Base-by-base conservation (phyloP, 768 basidiomycete genomes). In the Pleurotus citrinopileatus region DNA sequence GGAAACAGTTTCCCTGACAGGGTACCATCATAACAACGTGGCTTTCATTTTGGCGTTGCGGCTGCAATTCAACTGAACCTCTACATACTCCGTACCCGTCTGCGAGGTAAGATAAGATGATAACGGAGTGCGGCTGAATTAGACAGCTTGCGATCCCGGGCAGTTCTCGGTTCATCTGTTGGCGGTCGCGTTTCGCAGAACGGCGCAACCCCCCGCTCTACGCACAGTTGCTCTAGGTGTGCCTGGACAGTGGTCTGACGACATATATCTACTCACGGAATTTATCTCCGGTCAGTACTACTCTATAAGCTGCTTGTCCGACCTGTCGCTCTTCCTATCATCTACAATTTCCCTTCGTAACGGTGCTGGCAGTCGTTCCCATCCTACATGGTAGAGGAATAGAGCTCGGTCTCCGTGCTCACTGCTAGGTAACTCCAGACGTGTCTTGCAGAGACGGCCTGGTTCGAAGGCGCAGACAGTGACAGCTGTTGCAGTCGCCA, bases 191-290 rank as follows among this genome's bases (percentile, higher is more conserved):
- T n/a, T n/a, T n/a, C n/a, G n/a, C n/a, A n/a, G n/a, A 32, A 32
- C 29, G 29, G 29, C 13, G 25, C 42, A 44, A 44, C 42, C 25
- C 13, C 15, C n/a, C n/a, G n/a, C n/a, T n/a, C n/a, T n/a, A n/a
- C n/a, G n/a, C n/a, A n/a, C n/a, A n/a, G n/a, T n/a, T 20, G 34
- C 34, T 51, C 48, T 37, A 25, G 48, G 23, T 20, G 48, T 51
- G 48, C 48, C 48, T 51, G 32, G 48, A 17, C 20, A 26, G 48
- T 51, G 37, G 17, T 19, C 5, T 27, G 17, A 26, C 46, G 27
- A 9, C n/a, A 34, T 34, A 34, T 48, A 32, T 13, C 46, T 26
- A 3, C n/a, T 19, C 29, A 5, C 17, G 46, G 17, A 29, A 48
- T 34, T 40, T 40, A 40, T 40, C 38, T 25, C 48, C 34, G 34